Percentiles rank a stretch among this genome's conserved stretches.
phyloP scores from a whole-genome alignment of 371 early-diverging fungal species.

The Syncephalastrum racemosum region DNA sequence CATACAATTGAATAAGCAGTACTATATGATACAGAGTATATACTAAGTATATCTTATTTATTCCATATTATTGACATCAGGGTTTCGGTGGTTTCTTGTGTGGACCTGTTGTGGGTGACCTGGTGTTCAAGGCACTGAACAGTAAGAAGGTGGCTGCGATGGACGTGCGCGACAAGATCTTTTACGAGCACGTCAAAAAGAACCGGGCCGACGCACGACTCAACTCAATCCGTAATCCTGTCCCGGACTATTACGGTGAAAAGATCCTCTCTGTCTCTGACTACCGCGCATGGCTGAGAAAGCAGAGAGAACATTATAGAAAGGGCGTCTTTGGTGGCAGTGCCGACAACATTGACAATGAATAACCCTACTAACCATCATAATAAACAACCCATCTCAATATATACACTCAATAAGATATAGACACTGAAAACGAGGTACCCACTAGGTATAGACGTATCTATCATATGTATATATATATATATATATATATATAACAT shows the following conservation, averaged over 20 bases:
- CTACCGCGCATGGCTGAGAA: conserved; percentile 88
- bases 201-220: conserved; percentile 79
- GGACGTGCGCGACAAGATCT: conserved; percentile 75
- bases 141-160: conserved; percentile 52
- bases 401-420: too few relatives aligned
- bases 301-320: conserved; percentile 80
- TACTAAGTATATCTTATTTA: too few relatives aligned
- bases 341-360: conserved; percentile 22
- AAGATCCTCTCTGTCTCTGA: conserved; percentile 80
- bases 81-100: conserved; percentile 66
- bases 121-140: conserved; percentile 63
- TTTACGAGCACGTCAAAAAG: conserved; percentile 76
- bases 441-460: too few relatives aligned
- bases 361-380: background rate
- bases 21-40: background rate
- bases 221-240: conserved; percentile 75
- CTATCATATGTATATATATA: too few relatives aligned
- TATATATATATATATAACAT: too few relatives aligned
- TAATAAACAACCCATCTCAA: too few relatives aligned
- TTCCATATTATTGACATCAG: too few relatives aligned
- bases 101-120: conserved; percentile 71
- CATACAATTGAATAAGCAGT: conserved; percentile 8
- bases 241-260: conserved; percentile 94
- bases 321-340: conserved; percentile 68
- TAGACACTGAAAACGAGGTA: too few relatives aligned